Base-by-base conservation (phyloP, 139 green algal species). In the Chlamydomonas asymmetrica region DNA sequence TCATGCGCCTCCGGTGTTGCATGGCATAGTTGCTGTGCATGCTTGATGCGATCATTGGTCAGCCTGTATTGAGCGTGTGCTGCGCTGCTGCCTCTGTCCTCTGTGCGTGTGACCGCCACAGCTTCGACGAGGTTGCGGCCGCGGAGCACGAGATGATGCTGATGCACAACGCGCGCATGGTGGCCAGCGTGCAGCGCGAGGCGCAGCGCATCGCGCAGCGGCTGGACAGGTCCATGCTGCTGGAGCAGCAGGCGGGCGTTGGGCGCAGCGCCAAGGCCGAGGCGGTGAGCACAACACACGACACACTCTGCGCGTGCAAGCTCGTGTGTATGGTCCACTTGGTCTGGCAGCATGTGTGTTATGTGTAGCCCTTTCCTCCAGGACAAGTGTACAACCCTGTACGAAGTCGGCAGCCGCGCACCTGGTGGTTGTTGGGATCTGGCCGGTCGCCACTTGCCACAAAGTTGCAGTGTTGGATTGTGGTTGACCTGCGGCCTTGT, bases 181-280 rank as follows among this genome's bases (percentile, higher is more conserved):
- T 83, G 8, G 71, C 77, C 22, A 64, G 64, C 4, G 64, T 79
- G 64, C 77, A 83, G 71, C 77, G 74, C 20, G 77, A 83, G 71
- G 71, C 77, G 16, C 71, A 78, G 23, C 77, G 77, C 34, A 83
- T 83, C 4, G 77, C 77, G 4, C 50, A 61, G 50, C 34, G 41
- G 5, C 71, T 83, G 66, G 77, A 83, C 54, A 40, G 75, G 43
- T 74, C n/a, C 27, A 34, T 61, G 18, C 35, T 41, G 0, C 54
- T 54, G 10, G 63, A 80, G 66, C 9, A 50, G 22, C 66, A 75
- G 13, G 20, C 66, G 60, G 41, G 71, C 27, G 8, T 74, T 0
- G 31, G 59, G 7, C 63, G 60, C 4, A 41, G 69, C 23, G 31
- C 41, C 7, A 57, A 77, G 32, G 71, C 71, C 22, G 43, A 69